phyloP scores from a whole-genome alignment of 2,329 filamentous ascomycete genomes.

The Fusarium graminum region DNA sequence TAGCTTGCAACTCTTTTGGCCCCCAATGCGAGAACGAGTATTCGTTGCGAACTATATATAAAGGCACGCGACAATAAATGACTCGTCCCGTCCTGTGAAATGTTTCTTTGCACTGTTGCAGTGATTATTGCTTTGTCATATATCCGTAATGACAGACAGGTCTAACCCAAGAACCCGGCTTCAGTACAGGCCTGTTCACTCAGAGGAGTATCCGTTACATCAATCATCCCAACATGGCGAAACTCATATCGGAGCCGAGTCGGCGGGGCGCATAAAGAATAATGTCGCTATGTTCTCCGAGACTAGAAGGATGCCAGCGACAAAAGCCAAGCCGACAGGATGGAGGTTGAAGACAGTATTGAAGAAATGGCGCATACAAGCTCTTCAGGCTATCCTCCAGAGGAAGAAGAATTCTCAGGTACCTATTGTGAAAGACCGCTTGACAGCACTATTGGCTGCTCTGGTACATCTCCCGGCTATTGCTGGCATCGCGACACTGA shows the following conservation, averaged over 20 bases:
- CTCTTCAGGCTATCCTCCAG: conserved; percentile 9
- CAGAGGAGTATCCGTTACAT: conserved; percentile 19
- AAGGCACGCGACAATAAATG: background rate
- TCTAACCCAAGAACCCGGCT: conserved; percentile 6
- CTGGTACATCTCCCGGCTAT: conserved; percentile 39
- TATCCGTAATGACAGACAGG: conserved; percentile 9
- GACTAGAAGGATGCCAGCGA: background rate
- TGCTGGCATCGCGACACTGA: conserved; percentile 32
- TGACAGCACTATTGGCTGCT: conserved; percentile 30
- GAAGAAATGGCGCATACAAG: conserved; percentile 40
- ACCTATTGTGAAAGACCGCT: conserved; percentile 39
- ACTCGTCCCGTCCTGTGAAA: background rate
- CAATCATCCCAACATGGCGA: background rate
- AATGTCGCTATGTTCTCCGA: conserved; percentile 3
- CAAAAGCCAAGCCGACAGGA: conserved; percentile 2
- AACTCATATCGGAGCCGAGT: background rate
- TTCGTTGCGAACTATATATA: background rate
- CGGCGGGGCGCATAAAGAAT: background rate
- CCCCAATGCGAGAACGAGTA: conserved; percentile 3
- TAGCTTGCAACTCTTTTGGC: background rate
- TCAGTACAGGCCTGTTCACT: conserved; percentile 34
- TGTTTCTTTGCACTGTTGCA: too few relatives aligned
- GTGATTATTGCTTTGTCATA: background rate
- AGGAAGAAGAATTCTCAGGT: conserved; percentile 24
- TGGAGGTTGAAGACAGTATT: conserved; percentile 34